Conservation (phyloP, 805 yeast genomes). For the Monosporozyma yasuniensis region DNA sequence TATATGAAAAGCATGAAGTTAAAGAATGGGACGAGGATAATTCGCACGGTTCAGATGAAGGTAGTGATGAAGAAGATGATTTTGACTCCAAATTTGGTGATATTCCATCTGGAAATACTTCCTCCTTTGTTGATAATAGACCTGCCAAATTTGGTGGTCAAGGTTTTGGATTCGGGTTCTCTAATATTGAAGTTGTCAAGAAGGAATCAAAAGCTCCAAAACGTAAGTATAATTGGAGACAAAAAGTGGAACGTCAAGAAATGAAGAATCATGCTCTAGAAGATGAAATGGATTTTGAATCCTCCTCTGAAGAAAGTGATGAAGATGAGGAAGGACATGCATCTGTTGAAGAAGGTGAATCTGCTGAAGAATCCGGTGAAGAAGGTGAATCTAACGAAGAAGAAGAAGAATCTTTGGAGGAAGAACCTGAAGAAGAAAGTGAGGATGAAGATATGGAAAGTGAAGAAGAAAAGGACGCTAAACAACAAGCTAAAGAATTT, state of each 20-base stretch:
- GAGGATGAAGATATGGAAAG: constrained; percentile 13
- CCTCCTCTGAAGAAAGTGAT: constrained; percentile 30
- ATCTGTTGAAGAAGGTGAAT: constrained; percentile 4
- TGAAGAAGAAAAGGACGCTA: constrained; percentile 24
- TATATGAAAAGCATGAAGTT: constrained; percentile 61
- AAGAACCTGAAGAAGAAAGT: constrained; percentile 17
- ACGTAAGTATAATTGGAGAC: constrained; percentile 70
- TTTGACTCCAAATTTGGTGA: constrained; percentile 23
- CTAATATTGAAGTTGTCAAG: constrained; percentile 42
- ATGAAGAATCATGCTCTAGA: constrained; percentile 38
- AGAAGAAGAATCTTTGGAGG: constrained; percentile 17
- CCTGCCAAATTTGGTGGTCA: constrained; percentile 51
- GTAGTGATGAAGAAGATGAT: constrained; percentile 20
- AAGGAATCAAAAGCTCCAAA: constrained; percentile 29
- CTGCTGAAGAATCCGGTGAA: neutral
- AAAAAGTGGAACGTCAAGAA: constrained; percentile 40
- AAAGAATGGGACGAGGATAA: constrained; percentile 49
- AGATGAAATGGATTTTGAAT: constrained; percentile 53
- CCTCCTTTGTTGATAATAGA: constrained; percentile 61
- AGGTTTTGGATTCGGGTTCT: constrained; percentile 66
- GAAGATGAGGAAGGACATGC: constrained; percentile 18
- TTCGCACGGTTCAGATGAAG: constrained; percentile 15
- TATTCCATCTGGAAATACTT: constrained; percentile 11
- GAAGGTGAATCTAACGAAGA: constrained; percentile 6
- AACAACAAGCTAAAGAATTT: constrained; percentile 51